Conservation (phyloP, 208 protist genomes). For the Crithidia expoeki region DNA sequence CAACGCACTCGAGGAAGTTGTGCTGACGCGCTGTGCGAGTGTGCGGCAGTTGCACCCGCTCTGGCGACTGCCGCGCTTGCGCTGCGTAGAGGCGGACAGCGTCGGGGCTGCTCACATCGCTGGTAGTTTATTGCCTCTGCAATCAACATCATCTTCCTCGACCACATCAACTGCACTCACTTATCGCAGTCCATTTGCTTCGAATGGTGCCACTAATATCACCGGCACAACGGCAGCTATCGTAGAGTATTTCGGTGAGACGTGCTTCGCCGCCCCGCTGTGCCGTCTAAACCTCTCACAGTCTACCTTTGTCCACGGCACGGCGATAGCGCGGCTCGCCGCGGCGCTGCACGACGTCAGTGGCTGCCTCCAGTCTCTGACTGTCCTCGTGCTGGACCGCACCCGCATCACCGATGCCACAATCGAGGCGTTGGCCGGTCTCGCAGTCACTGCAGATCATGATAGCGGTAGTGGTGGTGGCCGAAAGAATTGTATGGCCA, state of each 20-base stretch:
- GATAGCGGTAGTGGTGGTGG: not conserved
- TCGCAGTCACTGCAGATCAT: not conserved
- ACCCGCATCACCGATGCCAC: constrained; percentile 17
- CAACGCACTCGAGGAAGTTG: constrained; percentile 25
- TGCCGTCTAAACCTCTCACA: constrained; percentile 21
- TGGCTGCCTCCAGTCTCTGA: constrained; percentile 1
- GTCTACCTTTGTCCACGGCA: constrained; percentile 13
- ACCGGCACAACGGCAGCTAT: not conserved
- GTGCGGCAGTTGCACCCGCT: constrained; percentile 19
- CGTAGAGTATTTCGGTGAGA: not conserved
- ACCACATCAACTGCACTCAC: not conserved
- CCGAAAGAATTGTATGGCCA: not conserved
- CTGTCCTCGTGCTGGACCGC: constrained; percentile 21
- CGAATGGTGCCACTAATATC: no score
- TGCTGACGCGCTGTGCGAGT: constrained; percentile 21
- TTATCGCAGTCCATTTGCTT: not conserved
- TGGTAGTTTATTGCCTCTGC: constrained; percentile 8
- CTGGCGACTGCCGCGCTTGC: constrained; percentile 23
- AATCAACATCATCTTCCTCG: not conserved
- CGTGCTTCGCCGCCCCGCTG: constrained; percentile 9
- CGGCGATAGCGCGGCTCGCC: constrained; percentile 17
- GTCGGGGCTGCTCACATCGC: not conserved
- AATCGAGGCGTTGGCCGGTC: constrained; percentile 11
- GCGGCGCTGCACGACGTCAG: constrained; percentile 1
- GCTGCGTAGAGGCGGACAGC: constrained; percentile 28